These are phyloP conservation scores for Volvox carteri DNA, from an alignment of 163 green algal species.

Conservation along the genomic window DNA sequence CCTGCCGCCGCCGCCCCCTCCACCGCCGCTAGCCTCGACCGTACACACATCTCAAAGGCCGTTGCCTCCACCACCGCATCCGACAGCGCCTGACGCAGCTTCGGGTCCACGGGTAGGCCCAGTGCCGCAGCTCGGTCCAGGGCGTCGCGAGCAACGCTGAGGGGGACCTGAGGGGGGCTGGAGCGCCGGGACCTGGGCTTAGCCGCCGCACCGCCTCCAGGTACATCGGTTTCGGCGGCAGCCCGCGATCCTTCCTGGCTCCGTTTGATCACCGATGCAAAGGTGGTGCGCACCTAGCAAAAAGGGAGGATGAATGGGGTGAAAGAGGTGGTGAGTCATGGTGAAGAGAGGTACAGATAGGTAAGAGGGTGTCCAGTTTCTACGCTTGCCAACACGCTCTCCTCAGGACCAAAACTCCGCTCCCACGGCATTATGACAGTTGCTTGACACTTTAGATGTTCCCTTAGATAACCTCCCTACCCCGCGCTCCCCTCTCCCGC, in stretches of 20 bases:
- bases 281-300: constrained; percentile 5
- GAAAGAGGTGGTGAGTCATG: too few species aligned
- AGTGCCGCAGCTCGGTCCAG: constrained; percentile 21
- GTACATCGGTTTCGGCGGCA: too few species aligned
- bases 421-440: too few species aligned
- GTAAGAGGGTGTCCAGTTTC: too few species aligned
- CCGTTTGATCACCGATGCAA: background rate
- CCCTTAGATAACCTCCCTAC: background rate
- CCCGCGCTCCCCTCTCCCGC: background rate
- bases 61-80: constrained; percentile 33
- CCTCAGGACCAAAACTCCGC: too few species aligned
- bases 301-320: too few species aligned
- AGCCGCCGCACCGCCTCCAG: too few species aligned
- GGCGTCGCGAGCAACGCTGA: background rate
- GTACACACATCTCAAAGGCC: constrained; percentile 29
- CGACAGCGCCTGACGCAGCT: constrained; percentile 25
- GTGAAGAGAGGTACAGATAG: too few species aligned
- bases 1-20: background rate
- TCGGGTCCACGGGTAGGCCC: constrained; percentile 23
- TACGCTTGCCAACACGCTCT: too few species aligned
- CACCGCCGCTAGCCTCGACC: constrained; percentile 2
- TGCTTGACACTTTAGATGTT: too few species aligned
- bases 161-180: background rate
- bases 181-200: background rate
- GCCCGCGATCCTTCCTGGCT: background rate